Evolutionary conservation across 441 rosid genomes (phyloP).

Genomic region (Viola pubescens): DNA sequence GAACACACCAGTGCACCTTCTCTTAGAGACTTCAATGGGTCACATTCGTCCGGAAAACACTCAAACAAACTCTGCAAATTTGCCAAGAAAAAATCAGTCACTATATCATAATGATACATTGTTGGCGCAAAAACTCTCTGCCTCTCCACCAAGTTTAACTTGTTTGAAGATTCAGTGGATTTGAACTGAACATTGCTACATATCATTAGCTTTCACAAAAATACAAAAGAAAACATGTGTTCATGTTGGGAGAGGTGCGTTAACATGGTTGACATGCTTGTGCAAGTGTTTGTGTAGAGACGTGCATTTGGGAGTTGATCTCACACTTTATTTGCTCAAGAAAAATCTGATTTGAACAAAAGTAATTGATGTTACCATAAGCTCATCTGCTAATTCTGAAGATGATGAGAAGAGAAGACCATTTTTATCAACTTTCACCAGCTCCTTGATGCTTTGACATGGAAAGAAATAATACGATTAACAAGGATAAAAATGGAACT

Average conservation of each 20-base stretch:
- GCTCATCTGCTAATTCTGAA: conserved; percentile 81
- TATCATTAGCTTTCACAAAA: neutral
- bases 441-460: conserved; percentile 84
- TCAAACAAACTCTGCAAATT: conserved; percentile 61
- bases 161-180: neutral
- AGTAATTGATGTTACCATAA: conserved; percentile 40
- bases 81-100: neutral
- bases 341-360: conserved; percentile 1
- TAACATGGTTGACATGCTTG: neutral
- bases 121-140: neutral
- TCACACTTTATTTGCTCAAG: neutral
- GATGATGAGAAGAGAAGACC: conserved; percentile 94
- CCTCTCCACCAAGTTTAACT: neutral
- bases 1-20: conserved; percentile 61
- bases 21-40: conserved; percentile 49
- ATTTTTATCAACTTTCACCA: conserved; percentile 67
- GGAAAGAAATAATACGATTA: conserved; percentile 11
- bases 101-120: neutral
- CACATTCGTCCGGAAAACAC: conserved; percentile 71
- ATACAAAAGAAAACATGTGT: neutral
- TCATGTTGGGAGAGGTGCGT: neutral
- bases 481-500: conserved; percentile 1
- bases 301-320: neutral
- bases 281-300: neutral
- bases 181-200: neutral